Conservation (phyloP, 2,329 filamentous ascomycete species). For the Nothomitra cinnamomea region DNA sequence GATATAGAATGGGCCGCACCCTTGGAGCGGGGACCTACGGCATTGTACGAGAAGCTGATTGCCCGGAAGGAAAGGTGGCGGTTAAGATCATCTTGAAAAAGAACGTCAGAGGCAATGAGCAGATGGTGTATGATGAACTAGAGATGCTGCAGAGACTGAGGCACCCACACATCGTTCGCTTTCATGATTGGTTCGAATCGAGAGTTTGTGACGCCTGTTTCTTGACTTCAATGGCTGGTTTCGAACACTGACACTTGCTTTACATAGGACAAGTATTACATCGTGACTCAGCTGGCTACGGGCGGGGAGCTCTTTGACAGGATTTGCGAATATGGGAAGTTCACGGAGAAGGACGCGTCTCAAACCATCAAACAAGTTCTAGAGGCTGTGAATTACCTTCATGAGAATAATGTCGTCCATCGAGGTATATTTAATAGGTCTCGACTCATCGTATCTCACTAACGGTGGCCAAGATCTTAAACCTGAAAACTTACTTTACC, state of each 20-base stretch:
- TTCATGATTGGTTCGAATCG: slow-evolving; percentile 98
- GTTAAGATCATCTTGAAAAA: slow-evolving; percentile 99
- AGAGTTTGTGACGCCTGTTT: slow-evolving; percentile 42
- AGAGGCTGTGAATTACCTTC: slow-evolving; percentile 83
- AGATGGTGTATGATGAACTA: slow-evolving; percentile 97
- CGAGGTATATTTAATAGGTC: slow-evolving; percentile 43
- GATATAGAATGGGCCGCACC: slow-evolving; percentile 84
- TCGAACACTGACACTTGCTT: neutral
- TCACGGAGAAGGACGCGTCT: slow-evolving; percentile 95
- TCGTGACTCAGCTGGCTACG: slow-evolving; percentile 88
- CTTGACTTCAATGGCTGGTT: neutral
- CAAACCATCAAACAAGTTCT: slow-evolving; percentile 91
- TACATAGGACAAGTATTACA: slow-evolving; percentile 92
- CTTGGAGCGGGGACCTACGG: slow-evolving; percentile 95
- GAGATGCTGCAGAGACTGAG: slow-evolving; percentile 80
- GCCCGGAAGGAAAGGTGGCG: slow-evolving; percentile 70
- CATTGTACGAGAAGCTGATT: slow-evolving; percentile 88
- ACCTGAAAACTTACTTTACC: slow-evolving; percentile 91
- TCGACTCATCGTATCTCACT: slow-evolving; percentile 9
- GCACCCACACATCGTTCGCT: slow-evolving; percentile 91
- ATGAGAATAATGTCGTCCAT: slow-evolving; percentile 89
- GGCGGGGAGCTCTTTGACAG: slow-evolving; percentile 95
- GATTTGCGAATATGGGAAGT: slow-evolving; percentile 94
- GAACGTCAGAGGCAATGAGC: slow-evolving; percentile 95
- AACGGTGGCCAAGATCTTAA: slow-evolving; percentile 56